These are phyloP conservation scores for Verticillium isaacii DNA, from an alignment of 2,329 filamentous ascomycete genomes.

Conservation along the genomic window DNA sequence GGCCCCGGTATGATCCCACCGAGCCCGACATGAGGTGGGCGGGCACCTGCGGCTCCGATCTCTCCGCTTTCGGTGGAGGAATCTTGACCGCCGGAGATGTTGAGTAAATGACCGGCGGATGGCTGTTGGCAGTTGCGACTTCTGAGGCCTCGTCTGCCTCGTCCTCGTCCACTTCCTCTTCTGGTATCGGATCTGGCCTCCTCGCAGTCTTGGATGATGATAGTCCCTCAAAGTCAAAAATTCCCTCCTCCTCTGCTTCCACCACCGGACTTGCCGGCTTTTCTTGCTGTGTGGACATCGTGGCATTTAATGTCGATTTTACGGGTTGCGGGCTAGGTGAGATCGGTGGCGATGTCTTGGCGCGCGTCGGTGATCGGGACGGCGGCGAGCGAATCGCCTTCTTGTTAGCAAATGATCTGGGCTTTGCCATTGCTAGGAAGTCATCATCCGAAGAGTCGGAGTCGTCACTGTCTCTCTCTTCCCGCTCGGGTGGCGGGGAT, in stretches of 20 bases:
- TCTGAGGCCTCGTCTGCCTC: slow-evolving; percentile 9
- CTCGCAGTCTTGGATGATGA: slow-evolving; percentile 20
- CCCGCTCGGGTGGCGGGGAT: slow-evolving; percentile 1
- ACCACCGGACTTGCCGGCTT: slow-evolving; percentile 4
- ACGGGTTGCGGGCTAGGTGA: background rate
- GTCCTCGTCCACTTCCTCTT: slow-evolving; percentile 29
- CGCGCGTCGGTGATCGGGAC: slow-evolving; percentile 5
- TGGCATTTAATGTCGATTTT: background rate
- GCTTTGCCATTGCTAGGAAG: slow-evolving; percentile 34
- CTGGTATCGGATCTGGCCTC: slow-evolving; percentile 20
- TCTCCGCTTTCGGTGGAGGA: slow-evolving; percentile 15
- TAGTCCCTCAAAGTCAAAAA: slow-evolving; percentile 42
- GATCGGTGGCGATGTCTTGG: slow-evolving; percentile 2
- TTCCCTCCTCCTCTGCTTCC: slow-evolving; percentile 24
- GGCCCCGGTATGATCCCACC: slow-evolving; percentile 50
- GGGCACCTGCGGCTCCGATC: slow-evolving; percentile 17
- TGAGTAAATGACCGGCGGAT: slow-evolving; percentile 24
- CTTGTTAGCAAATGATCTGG: slow-evolving; percentile 24
- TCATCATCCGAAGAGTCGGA: slow-evolving; percentile 33
- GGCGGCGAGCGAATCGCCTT: slow-evolving; percentile 12
- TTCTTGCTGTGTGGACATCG: background rate
- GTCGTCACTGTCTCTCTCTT: slow-evolving; percentile 14
- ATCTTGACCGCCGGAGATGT: slow-evolving; percentile 41
- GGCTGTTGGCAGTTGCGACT: background rate
- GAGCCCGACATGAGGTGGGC: slow-evolving; percentile 26